Evolutionary conservation across 140 eudicot species (phyloP), one percentile per base, ranked within the genome.

Genomic region (Flaveria floridana): DNA sequence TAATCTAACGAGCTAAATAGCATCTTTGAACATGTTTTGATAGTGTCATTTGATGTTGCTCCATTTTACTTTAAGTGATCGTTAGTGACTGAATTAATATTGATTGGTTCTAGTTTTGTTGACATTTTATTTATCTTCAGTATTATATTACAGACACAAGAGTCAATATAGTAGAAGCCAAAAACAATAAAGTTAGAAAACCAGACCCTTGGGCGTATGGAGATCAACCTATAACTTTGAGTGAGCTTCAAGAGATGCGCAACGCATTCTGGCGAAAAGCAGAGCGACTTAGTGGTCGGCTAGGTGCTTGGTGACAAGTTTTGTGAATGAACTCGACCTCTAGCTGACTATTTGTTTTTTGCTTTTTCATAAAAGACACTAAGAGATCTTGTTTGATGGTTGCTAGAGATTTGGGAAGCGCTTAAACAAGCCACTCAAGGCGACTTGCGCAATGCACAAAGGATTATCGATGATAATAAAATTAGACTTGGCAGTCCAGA

Each of bases 321-420:
- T 64, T 47, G 21, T 37, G 21, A 37, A 34, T 1, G 15, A 56
- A 26, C 20, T 30, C 7, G 28, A 51, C 30, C 30, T 30, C 37
- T 30, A 30, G 4, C 28, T 26, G 28, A 52, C 9, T 5, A 15
- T 52, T 53, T 53, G 1, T 15, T 15, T 70, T 15, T 53, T 16
- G 5, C 34, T 6, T 50, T 70, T 23, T 23, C n/a, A 11, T 46
- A 0, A 28, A n/a, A 26, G 9, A 14, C 14, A 25, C 34, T 51
- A 39, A 41, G 3, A 7, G 16, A 41, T n/a, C 8, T 16, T 23
- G 23, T 68, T 75, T 51, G 20, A 23, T 50, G 6, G 21, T 46
- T 44, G 14, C 28, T 58, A 77, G 81, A 68, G n/a, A 77, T 77
- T 56, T 77, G 81, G 81, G 70, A 62, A 11, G 81, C 81, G 0